Percentiles rank a stretch among this genome's conserved stretches.
Conservation (phyloP, 192 early-diverging fungal species). For the Coemansia sp. region DNA sequence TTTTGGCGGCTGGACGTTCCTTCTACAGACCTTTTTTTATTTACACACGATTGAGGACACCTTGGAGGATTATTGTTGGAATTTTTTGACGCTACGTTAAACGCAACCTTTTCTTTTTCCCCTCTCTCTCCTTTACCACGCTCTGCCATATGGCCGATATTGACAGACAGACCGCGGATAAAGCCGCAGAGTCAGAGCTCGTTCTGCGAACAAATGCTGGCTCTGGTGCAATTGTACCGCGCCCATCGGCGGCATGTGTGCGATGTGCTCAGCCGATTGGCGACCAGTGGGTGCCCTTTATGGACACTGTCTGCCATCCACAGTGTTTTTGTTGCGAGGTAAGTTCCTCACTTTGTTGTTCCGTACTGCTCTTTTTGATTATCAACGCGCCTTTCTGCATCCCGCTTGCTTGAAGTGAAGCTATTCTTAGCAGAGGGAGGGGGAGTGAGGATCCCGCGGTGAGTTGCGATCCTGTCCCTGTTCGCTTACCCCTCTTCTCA, state of each 20-base stretch:
- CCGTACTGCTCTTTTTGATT: conserved; percentile 4
- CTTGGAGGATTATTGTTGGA: neutral
- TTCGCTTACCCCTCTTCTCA: neutral
- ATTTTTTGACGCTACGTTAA: neutral
- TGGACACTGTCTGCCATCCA: conserved; percentile 82
- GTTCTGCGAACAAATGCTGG: conserved; percentile 15
- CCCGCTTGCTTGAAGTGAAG: neutral
- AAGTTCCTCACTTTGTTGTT: conserved; percentile 31
- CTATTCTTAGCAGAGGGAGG: neutral
- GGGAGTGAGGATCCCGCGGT: neutral
- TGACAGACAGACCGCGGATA: conserved; percentile 16
- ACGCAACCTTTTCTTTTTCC: neutral
- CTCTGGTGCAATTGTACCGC: conserved; percentile 28
- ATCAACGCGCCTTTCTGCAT: conserved; percentile 1
- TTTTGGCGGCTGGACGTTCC: conserved; percentile 1
- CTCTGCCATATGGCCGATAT: conserved; percentile 21
- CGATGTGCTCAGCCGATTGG: conserved; percentile 71
- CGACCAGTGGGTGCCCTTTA: conserved; percentile 89
- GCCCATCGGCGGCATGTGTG: conserved; percentile 54
- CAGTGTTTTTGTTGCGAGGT: conserved; percentile 96
- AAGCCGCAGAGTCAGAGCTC: neutral
- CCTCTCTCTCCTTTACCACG: neutral
- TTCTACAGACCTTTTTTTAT: neutral
- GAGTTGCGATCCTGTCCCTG: conserved; percentile 3
- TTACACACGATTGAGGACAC: neutral